Conservation (phyloP, 2,329 filamentous ascomycete genomes). For the Cryphonectria japonica region DNA sequence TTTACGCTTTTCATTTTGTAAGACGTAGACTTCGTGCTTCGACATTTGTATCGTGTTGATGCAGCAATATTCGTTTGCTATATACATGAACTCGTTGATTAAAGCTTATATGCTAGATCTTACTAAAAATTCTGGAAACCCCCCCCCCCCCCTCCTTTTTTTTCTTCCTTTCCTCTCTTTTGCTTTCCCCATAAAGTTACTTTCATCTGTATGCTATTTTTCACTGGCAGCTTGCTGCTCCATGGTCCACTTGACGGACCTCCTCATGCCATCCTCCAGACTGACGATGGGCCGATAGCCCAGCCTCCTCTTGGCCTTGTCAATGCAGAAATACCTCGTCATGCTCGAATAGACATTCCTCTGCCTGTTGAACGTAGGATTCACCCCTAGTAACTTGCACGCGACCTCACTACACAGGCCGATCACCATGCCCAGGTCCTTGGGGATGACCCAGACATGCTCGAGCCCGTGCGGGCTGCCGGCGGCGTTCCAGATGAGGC, state of each 20-base stretch:
- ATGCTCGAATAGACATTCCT: constrained; percentile 70
- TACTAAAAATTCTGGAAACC: neutral
- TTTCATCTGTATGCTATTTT: constrained; percentile 6
- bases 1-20: neutral
- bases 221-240: constrained; percentile 49
- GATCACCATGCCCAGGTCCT: constrained; percentile 54
- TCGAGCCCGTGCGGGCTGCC: constrained; percentile 56
- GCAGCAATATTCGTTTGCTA: constrained; percentile 1
- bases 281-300: constrained; percentile 71
- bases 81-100: constrained; percentile 27
- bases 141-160: too few relatives aligned
- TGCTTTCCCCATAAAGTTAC: too few relatives aligned
- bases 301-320: constrained; percentile 72
- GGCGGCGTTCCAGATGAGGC: constrained; percentile 72
- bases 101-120: constrained; percentile 9
- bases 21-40: neutral
- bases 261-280: constrained; percentile 65
- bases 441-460: constrained; percentile 59
- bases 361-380: constrained; percentile 61
- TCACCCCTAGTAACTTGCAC: constrained; percentile 53
- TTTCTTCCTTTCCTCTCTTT: too few relatives aligned
- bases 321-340: constrained; percentile 78
- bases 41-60: neutral
- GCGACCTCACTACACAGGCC: constrained; percentile 59
- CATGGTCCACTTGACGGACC: constrained; percentile 58